Evolutionary conservation across 202 grass and related monocot genomes (phyloP).

Genomic region (Hordeum pubiflorum): DNA sequence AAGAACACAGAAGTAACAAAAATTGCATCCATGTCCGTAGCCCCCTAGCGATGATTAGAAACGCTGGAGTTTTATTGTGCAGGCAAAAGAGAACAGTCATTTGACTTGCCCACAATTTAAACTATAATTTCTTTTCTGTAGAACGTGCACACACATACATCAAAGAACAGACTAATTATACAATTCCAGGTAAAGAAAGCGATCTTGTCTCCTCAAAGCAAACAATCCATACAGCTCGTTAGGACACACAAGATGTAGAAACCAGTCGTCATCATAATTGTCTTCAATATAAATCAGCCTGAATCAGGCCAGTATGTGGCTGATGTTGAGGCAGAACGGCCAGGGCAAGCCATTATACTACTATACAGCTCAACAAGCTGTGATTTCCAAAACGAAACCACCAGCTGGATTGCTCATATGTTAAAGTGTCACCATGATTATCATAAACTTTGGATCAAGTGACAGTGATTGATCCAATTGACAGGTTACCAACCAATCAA

Average conservation of each 20-base stretch:
- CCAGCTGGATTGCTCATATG: constrained; percentile 6
- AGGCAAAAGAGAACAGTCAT: background rate
- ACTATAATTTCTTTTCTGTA: background rate
- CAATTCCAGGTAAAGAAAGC: constrained; percentile 8
- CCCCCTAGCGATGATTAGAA: too few species aligned
- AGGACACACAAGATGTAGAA: background rate
- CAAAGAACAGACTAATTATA: background rate
- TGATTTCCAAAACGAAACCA: background rate
- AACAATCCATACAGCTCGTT: constrained; percentile 14
- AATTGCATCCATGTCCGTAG: too few species aligned
- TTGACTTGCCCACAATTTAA: background rate
- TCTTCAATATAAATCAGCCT: background rate
- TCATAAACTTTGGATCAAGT: constrained; percentile 6
- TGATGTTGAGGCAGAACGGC: background rate
- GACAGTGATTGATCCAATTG: background rate
- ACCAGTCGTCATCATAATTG: constrained; percentile 11
- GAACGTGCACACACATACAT: constrained; percentile 5
- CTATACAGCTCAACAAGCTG: constrained; percentile 10
- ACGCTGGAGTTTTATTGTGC: background rate
- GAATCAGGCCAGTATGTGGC: constrained; percentile 7
- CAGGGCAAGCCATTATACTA: constrained; percentile 5
- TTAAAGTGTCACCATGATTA: background rate
- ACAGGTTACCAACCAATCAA: background rate
- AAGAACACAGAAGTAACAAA: too few species aligned
- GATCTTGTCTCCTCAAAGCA: constrained; percentile 6